Conservation (phyloP, 768 basidiomycete genomes). For the Mycena crocata region DNA sequence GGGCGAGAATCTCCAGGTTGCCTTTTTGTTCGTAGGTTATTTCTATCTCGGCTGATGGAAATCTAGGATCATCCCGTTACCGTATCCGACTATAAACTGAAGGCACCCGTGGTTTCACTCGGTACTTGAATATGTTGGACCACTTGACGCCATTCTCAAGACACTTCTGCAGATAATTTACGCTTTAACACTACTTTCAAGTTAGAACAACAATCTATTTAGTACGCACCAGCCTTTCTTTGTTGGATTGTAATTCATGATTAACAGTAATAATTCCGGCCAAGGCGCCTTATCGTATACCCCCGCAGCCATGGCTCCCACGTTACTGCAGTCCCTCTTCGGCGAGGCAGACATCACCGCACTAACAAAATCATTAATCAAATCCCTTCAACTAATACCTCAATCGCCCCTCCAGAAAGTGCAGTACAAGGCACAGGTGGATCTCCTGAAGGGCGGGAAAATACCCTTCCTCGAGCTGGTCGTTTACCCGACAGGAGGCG, state of each 20-base stretch:
- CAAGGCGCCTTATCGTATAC: not conserved
- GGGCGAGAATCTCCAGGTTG: not conserved
- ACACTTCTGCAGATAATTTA: not conserved
- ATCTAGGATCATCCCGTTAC: not conserved
- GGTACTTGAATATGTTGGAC: not conserved
- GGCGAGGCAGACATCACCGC: not conserved
- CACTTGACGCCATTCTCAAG: not conserved
- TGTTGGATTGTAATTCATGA: too few relatives aligned
- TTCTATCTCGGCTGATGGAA: not conserved
- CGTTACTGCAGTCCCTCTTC: not conserved
- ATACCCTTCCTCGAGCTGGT: not conserved
- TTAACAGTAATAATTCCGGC: not conserved
- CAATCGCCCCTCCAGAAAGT: not conserved
- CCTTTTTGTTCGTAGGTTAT: not conserved
- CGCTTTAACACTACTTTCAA: not conserved
- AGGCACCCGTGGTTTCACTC: not conserved
- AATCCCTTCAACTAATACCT: not conserved
- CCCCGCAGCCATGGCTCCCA: not conserved
- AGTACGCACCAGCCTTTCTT: not conserved
- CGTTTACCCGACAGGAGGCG: not conserved
- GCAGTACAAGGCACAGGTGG: not conserved
- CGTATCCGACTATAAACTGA: not conserved
- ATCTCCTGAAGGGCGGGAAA: not conserved
- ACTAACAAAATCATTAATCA: not conserved
- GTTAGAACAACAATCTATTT: not conserved